A percentile compares a stretch with the other conserved stretches of the same genome.
Conservation (phyloP, 306 rosid genomes). For the Inga laurina region DNA sequence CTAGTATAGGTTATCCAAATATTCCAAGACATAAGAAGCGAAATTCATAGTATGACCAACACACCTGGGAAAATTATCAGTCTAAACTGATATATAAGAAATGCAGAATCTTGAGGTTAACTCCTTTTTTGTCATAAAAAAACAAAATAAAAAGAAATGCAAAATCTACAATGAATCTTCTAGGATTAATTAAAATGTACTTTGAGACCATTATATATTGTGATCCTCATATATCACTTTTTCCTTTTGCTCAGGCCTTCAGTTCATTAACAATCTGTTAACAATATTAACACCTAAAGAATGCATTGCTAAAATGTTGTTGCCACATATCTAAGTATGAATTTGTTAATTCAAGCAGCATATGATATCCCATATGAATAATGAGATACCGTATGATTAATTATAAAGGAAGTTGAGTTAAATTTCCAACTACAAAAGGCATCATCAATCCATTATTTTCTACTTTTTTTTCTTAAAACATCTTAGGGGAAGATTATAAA, state of each 20-base stretch:
- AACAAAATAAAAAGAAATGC: not conserved
- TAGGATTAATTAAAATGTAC: not conserved
- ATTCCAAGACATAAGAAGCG: not conserved
- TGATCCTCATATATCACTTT: not conserved
- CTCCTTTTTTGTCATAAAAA: not conserved
- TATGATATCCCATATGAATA: not conserved
- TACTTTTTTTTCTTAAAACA: not conserved
- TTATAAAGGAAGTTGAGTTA: not conserved
- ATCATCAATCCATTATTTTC: not conserved
- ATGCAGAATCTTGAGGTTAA: not conserved
- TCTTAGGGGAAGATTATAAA: not conserved
- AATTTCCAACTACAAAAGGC: not conserved
- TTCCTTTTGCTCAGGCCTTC: not conserved
- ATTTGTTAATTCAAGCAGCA: not conserved
- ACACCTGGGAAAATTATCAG: not conserved
- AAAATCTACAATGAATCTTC: not conserved
- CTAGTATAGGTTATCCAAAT: not conserved
- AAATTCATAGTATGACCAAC: not conserved
- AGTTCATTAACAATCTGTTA: not conserved
- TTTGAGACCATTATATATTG: not conserved
- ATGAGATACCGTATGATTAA: not conserved
- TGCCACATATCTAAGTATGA: not conserved
- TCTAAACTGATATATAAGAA: not conserved
- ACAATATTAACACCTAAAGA: not conserved
- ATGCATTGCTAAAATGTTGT: not conserved